Percentiles rank a stretch among this genome's conserved stretches.
These are phyloP conservation scores for Oryza meridionalis DNA, from an alignment of 176 grass and related monocot species.

Conservation along the genomic window DNA sequence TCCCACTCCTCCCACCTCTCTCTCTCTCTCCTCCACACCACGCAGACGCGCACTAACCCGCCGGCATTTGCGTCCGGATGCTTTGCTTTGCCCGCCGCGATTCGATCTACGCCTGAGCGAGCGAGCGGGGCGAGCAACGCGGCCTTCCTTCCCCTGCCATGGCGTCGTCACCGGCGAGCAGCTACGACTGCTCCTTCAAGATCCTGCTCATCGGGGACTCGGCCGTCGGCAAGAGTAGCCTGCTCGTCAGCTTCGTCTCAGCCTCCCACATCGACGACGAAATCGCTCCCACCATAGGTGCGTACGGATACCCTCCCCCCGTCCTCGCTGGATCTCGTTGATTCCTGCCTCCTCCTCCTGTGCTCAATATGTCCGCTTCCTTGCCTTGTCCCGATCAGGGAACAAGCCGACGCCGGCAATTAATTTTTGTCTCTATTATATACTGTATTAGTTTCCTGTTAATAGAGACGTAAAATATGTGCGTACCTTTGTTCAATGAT, in stretches of 20 bases:
- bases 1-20: slow-evolving; percentile 4
- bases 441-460: not conserved
- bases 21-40: slow-evolving; percentile 11
- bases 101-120: slow-evolving; percentile 16
- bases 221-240: slow-evolving; percentile 80
- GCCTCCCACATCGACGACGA: slow-evolving; percentile 48
- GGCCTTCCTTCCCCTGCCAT: slow-evolving; percentile 11
- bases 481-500: not conserved
- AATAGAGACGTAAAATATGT: not conserved
- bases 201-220: slow-evolving; percentile 81
- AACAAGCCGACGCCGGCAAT: not conserved
- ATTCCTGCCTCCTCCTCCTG: not conserved
- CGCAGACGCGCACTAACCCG: slow-evolving; percentile 40
- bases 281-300: slow-evolving; percentile 75
- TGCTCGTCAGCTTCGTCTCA: slow-evolving; percentile 82
- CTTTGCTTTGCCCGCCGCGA: not conserved
- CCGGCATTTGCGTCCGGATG: not conserved
- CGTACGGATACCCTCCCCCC: not conserved
- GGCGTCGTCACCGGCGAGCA: slow-evolving; percentile 48
- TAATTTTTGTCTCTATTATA: not conserved
- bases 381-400: slow-evolving; percentile 4
- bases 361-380: not conserved
- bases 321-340: slow-evolving; percentile 32
- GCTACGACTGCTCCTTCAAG: slow-evolving; percentile 80
- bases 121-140: too few relatives aligned